Base-by-base conservation (phyloP, 2,329 filamentous ascomycete genomes). In the Hirsutella thompsonii region DNA sequence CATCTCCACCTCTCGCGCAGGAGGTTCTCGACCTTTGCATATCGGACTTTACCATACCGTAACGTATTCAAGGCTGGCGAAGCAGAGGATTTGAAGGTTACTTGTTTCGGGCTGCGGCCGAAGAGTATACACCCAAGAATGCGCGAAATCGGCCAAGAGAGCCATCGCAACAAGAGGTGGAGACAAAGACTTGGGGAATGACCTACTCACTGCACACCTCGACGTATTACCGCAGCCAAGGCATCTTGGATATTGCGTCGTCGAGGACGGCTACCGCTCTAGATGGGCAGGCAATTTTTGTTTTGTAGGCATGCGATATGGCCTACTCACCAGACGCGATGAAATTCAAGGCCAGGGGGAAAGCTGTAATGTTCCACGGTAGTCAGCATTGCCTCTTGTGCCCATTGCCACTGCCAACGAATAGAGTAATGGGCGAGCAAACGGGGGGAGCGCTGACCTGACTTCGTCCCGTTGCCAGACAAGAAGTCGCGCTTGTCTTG, bases 271-370 rank as follows among this genome's bases (percentile, higher is more conserved):
- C 76, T 76, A 73, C 79, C 79, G 77, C 79, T 77, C 70, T 68
- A 65, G 60, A 65, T 67, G 29, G 19, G 10, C 34, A 26, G 23
- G 11, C 23, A 6, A 6, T 26, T n/a, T 9, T 16, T 16, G 4
- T 38, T 18, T 23, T 6, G 36, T 26, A 34, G 55, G 32, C 32
- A 16, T 9, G 32, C 32, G n/a, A 18, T 16, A 56, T 58, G 52
- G 59, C 61, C 62, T 64, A 90, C 85, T 90, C 79, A 92, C 85
- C 83, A 69, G 84, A 86, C 61, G 85, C 85, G 67, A 92, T 84
- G 69, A 92, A 92, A 67, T 92, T 92, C 58, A 92, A 71, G 61
- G 85, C 83, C 62, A 92, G 68, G 52, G 85, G 85, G 49, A 87
- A 66, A 49, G 82, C 85, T 92, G 54, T 10, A 4, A 16, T 13